Conservation (phyloP, 2,329 filamentous ascomycete genomes). For the Trematosphaeria pertusa region DNA sequence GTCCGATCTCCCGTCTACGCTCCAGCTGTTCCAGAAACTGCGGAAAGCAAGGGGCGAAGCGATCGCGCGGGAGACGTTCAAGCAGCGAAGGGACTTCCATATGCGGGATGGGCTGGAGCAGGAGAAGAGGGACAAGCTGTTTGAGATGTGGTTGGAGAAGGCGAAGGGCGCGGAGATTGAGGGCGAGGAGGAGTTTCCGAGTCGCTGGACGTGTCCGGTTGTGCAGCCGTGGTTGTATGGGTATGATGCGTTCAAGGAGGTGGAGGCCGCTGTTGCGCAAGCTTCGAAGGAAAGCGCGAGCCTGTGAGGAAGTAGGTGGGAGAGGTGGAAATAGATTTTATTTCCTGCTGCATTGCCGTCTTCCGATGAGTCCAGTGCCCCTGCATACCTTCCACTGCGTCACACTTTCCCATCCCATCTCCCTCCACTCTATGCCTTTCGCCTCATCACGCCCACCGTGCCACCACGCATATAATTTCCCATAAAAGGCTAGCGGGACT, state of each 20-base stretch:
- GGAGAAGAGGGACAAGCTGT: slow-evolving; percentile 61
- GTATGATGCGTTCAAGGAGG: slow-evolving; percentile 32
- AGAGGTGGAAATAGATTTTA: no score
- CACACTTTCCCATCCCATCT: no score
- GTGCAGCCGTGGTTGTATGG: slow-evolving; percentile 36
- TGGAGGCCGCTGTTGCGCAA: slow-evolving; percentile 13
- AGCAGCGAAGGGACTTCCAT: slow-evolving; percentile 49
- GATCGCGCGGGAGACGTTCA: slow-evolving; percentile 68
- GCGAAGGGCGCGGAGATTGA: slow-evolving; percentile 47
- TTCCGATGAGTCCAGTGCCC: no score
- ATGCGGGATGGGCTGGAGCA: slow-evolving; percentile 61
- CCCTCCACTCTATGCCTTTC: no score
- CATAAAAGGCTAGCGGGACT: no score
- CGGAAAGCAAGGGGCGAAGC: slow-evolving; percentile 56
- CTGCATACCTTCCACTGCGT: no score
- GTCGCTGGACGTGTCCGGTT: slow-evolving; percentile 56
- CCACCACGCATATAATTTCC: no score
- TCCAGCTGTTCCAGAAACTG: slow-evolving; percentile 53
- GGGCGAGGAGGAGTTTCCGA: slow-evolving; percentile 62
- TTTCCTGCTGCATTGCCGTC: no score
- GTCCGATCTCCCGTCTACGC: slow-evolving; percentile 42
- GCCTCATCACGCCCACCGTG: no score
- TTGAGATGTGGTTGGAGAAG: slow-evolving; percentile 61
- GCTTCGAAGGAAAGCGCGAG: no score
- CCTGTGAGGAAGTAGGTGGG: no score